These are phyloP conservation scores for Claviceps purpurea DNA, from an alignment of 2,329 filamentous ascomycete species.

Conservation along the genomic window DNA sequence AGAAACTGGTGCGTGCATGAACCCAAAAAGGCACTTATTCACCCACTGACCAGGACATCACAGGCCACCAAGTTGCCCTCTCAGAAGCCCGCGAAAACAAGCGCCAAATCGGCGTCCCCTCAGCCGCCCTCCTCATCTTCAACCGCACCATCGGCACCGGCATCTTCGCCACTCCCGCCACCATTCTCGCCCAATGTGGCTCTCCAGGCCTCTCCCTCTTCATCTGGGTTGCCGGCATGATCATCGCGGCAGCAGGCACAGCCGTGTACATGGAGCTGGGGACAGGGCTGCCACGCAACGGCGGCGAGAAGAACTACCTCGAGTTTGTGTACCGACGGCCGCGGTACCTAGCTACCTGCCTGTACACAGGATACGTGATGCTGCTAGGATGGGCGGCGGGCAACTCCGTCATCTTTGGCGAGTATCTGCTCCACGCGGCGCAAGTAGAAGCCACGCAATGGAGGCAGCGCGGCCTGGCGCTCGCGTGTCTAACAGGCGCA, in stretches of 20 bases:
- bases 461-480: constrained; percentile 53
- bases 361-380: constrained; percentile 49
- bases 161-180: constrained; percentile 50
- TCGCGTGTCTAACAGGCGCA: constrained; percentile 52
- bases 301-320: constrained; percentile 55
- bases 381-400: constrained; percentile 52
- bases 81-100: constrained; percentile 32
- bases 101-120: constrained; percentile 41
- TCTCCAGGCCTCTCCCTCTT: constrained; percentile 49
- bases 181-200: constrained; percentile 42
- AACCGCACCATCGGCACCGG: constrained; percentile 55
- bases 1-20: constrained; percentile 5
- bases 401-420: constrained; percentile 57
- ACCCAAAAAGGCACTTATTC: too few relatives aligned
- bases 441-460: constrained; percentile 47
- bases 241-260: constrained; percentile 48
- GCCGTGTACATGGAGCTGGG: constrained; percentile 55
- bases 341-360: constrained; percentile 44
- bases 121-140: constrained; percentile 46
- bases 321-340: constrained; percentile 50
- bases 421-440: constrained; percentile 55
- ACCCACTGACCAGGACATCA: neutral
- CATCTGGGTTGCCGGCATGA: constrained; percentile 48
- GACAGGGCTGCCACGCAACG: constrained; percentile 49
- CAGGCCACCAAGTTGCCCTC: constrained; percentile 7